phyloP scores from a whole-genome alignment of 1,139 yeast species.

The Diutina siamensis region DNA sequence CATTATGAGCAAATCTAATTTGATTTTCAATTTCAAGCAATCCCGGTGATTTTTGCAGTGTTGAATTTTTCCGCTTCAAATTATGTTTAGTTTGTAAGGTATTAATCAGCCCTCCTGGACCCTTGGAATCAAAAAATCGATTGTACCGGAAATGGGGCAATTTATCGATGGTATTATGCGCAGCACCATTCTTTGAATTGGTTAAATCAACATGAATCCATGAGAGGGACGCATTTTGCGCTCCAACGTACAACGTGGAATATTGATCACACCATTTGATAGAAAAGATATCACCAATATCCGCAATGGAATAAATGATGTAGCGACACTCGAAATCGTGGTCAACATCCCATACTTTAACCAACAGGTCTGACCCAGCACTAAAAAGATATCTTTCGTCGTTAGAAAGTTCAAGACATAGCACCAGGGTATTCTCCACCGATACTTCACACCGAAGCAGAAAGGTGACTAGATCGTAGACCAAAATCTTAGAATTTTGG shows the following conservation, averaged over 20 bases:
- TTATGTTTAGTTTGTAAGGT: slow-evolving; percentile 23
- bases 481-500: slow-evolving; percentile 72
- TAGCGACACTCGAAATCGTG: slow-evolving; percentile 17
- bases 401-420: slow-evolving; percentile 48
- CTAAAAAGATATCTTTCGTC: slow-evolving; percentile 60
- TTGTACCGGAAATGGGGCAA: slow-evolving; percentile 78
- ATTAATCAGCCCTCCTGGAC: slow-evolving; percentile 59
- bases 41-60: slow-evolving; percentile 11
- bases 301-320: slow-evolving; percentile 72
- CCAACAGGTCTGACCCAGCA: slow-evolving; percentile 84
- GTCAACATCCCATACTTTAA: slow-evolving; percentile 67
- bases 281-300: slow-evolving; percentile 89
- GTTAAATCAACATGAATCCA: slow-evolving; percentile 35
- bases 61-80: slow-evolving; percentile 14
- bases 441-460: slow-evolving; percentile 28
- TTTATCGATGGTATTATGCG: slow-evolving; percentile 17
- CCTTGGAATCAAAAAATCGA: slow-evolving; percentile 81
- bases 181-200: neutral
- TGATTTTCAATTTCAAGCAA: slow-evolving; percentile 66
- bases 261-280: slow-evolving; percentile 54
- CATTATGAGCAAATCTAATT: slow-evolving; percentile 79
- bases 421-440: slow-evolving; percentile 65
- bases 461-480: slow-evolving; percentile 58
- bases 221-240: slow-evolving; percentile 82
- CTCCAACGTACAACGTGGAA: slow-evolving; percentile 68